Conservation (phyloP, 805 yeast species). For the Metschnikowia continentalis region DNA sequence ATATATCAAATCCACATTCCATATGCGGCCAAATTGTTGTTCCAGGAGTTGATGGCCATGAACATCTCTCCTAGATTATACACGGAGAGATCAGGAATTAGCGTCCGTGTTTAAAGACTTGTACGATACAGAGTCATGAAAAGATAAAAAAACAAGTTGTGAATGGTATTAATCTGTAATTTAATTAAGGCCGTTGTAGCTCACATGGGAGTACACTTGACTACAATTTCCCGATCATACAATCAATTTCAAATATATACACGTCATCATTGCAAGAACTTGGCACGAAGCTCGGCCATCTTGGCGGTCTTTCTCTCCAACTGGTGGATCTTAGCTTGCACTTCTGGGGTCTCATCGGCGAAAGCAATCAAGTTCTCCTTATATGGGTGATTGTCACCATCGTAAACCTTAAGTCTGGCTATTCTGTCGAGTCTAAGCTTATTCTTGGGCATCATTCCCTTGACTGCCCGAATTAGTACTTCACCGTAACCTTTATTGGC, state of each 20-base stretch:
- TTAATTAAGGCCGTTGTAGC: not conserved
- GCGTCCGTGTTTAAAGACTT: conserved; percentile 29
- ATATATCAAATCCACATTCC: conserved; percentile 97
- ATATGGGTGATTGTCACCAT: conserved; percentile 87
- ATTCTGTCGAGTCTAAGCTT: conserved; percentile 72
- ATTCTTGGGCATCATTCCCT: conserved; percentile 95
- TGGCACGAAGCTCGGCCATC: conserved; percentile 32
- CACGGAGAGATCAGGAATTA: conserved; percentile 77
- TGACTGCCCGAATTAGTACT: conserved; percentile 78
- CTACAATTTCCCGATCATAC: not conserved
- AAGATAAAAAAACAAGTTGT: not conserved
- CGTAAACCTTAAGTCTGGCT: conserved; percentile 80
- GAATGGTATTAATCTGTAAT: not conserved
- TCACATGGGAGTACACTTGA: not conserved
- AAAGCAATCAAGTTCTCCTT: conserved; percentile 76
- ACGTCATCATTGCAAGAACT: conserved; percentile 18
- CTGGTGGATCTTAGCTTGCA: conserved; percentile 39
- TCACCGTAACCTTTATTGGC: conserved; percentile 86
- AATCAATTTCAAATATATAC: conserved; percentile 3
- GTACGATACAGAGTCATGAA: conserved; percentile 1
- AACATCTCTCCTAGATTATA: conserved; percentile 95
- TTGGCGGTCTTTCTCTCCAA: conserved; percentile 33
- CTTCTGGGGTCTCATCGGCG: conserved; percentile 68
- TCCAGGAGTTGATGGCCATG: conserved; percentile 99
- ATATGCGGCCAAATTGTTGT: conserved; percentile 94